Evolutionary conservation across 2,329 filamentous ascomycete genomes (phyloP), one percentile per base, ranked within the genome.

Genomic region (Emmonsiellopsis sp.): DNA sequence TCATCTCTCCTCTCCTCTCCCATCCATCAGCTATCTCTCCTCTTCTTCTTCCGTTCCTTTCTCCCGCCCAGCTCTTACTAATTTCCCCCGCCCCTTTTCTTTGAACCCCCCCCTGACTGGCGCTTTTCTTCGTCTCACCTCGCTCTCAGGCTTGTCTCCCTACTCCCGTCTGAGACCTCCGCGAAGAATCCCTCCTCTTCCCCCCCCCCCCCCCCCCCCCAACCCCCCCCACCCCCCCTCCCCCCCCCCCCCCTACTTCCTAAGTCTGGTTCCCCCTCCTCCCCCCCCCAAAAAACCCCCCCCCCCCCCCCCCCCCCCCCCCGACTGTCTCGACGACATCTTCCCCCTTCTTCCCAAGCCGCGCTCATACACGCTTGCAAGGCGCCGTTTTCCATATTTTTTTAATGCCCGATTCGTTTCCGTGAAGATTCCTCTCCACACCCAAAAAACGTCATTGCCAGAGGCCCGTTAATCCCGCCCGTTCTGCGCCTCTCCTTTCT

Each of bases 31-130:
- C 62, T 66, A 59, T 57, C 52, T 59, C 58, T 58, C 63, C 65
- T 62, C 65, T 67, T 67, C 66, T 65, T 66, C 65, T 63, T 67
- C 61, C 66, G 64, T 63, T 64, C 58, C 51, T 59, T 61, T 59
- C 37, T 48, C 20, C 15, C 10, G n/a, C 37, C 37, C 26, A 16
- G 7, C 6, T 16, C 26, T 34, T 51, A 34, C 10, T 51, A 62
- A 59, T 60, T 54, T 60, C 54, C 52, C 57, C 60, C 57, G 58
- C 57, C 52, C 53, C 55, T 51, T 59, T 58, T 59, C 55, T 55
- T 59, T 55, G 56, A 49, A 54, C 55, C 57, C 16, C 16, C 49
- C 48, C 49, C 40, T 42, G 49, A 43, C 49, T 43, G 49, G 49
- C 32, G 30, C 49, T 51, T 34, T 49, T 34, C 38, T 51, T 43